A percentile compares a stretch with the other conserved stretches of the same genome.
These are phyloP conservation scores for Apostasia shenzhenica DNA, from an alignment of 106 monocot species.

Conservation along the genomic window DNA sequence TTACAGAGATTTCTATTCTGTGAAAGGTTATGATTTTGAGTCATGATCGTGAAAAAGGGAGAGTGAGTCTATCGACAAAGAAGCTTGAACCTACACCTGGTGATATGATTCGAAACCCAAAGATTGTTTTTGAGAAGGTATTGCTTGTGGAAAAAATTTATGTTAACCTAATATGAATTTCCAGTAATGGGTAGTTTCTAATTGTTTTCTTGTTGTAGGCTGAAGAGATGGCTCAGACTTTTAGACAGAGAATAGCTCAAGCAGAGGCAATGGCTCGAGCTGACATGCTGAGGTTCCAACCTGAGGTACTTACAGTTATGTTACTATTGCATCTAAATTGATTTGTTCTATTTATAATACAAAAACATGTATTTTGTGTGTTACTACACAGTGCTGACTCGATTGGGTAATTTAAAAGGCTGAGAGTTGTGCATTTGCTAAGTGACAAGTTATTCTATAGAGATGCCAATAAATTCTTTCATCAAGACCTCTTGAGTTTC, in stretches of 20 bases:
- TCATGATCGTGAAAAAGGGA: constrained; percentile 85
- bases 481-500: too few species aligned
- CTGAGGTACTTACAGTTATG: constrained; percentile 50
- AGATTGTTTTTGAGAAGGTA: constrained; percentile 98
- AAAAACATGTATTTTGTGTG: not conserved
- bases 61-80: constrained; percentile 91
- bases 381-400: not conserved
- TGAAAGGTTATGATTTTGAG: constrained; percentile 91
- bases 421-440: not conserved
- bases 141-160: not conserved
- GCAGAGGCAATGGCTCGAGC: constrained; percentile 99
- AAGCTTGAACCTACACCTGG: constrained; percentile 97
- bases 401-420: not conserved
- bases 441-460: not conserved
- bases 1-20: not conserved
- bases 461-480: not conserved
- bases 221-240: constrained; percentile 98
- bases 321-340: not conserved
- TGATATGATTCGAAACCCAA: constrained; percentile 95
- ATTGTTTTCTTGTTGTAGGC: constrained; percentile 37
- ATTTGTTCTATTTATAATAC: not conserved
- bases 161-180: not conserved
- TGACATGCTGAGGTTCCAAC: constrained; percentile 97
- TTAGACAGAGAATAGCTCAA: constrained; percentile 95
- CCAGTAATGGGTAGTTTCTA: not conserved